phyloP scores from a whole-genome alignment of 768 basidiomycete genomes.

The Mycena polygramma region DNA sequence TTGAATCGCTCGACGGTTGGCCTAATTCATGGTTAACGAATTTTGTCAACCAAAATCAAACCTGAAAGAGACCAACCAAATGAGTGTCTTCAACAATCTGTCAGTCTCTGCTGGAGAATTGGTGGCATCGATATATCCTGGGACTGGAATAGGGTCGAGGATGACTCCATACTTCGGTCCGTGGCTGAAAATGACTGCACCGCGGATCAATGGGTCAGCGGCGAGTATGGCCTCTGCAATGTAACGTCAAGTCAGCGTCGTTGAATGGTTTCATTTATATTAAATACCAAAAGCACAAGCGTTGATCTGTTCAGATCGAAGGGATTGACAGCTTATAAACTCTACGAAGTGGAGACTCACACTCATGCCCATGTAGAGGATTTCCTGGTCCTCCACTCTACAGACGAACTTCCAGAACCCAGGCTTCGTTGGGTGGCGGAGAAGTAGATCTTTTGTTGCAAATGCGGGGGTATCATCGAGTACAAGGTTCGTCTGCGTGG shows the following conservation, averaged over 20 bases:
- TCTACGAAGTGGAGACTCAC: neutral
- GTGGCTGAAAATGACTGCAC: constrained; percentile 4
- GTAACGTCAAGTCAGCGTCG: neutral
- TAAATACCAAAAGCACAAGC: constrained; percentile 9
- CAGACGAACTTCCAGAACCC: constrained; percentile 19
- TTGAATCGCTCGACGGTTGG: constrained; percentile 6
- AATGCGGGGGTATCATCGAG: neutral
- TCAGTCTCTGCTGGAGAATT: neutral
- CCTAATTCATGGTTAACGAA: neutral
- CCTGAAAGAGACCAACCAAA: neutral
- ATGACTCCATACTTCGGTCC: neutral
- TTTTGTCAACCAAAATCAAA: neutral
- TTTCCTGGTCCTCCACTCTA: constrained; percentile 8
- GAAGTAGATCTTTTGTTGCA: constrained; percentile 3
- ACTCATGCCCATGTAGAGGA: constrained; percentile 1
- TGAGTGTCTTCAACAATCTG: neutral
- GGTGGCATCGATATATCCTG: constrained; percentile 2
- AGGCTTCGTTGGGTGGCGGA: neutral
- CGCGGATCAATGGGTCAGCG: constrained; percentile 14
- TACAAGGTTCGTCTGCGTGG: constrained; percentile 5
- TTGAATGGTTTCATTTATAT: neutral
- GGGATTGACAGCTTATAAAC: neutral
- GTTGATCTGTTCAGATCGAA: constrained; percentile 1
- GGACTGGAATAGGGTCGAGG: neutral
- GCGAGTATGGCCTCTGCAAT: constrained; percentile 6